phyloP scores from a whole-genome alignment of 225 moss, liverwort and hornwort genomes.

The Marchantia paleacea region DNA sequence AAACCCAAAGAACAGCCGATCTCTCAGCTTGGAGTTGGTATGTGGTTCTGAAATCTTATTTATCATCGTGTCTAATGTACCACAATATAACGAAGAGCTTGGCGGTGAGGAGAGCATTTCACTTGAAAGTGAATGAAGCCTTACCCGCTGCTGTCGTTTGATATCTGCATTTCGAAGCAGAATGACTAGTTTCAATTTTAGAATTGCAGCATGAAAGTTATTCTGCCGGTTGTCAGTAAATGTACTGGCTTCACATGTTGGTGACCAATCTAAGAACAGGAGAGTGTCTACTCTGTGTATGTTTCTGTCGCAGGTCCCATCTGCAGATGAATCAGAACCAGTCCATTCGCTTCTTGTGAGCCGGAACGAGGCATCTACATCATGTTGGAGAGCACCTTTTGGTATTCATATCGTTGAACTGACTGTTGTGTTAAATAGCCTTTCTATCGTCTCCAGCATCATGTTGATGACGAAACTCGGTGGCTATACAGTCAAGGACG shows the following conservation, averaged over 20 bases:
- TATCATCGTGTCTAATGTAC: too few species aligned
- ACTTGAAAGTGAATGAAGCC: background rate
- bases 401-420: constrained; percentile 69
- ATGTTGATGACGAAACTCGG: constrained; percentile 59
- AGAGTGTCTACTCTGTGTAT: background rate
- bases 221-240: background rate
- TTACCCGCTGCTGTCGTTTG: background rate
- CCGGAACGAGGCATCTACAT: constrained; percentile 43
- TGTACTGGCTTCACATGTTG: background rate
- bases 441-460: constrained; percentile 75
- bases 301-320: constrained; percentile 50
- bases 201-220: too few species aligned
- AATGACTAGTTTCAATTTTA: background rate
- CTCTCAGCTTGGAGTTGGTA: too few species aligned
- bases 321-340: constrained; percentile 62
- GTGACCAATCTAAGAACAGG: too few species aligned
- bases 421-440: constrained; percentile 63
- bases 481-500: constrained; percentile 70
- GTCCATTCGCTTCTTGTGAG: constrained; percentile 68
- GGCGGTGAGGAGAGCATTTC: too few species aligned
- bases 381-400: constrained; percentile 72
- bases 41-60: too few species aligned
- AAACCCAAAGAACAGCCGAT: too few species aligned
- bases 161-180: background rate
- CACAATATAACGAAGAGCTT: too few species aligned